Base-by-base conservation (phyloP, 2,329 filamentous ascomycete genomes). In the Orbilia oligospora region DNA sequence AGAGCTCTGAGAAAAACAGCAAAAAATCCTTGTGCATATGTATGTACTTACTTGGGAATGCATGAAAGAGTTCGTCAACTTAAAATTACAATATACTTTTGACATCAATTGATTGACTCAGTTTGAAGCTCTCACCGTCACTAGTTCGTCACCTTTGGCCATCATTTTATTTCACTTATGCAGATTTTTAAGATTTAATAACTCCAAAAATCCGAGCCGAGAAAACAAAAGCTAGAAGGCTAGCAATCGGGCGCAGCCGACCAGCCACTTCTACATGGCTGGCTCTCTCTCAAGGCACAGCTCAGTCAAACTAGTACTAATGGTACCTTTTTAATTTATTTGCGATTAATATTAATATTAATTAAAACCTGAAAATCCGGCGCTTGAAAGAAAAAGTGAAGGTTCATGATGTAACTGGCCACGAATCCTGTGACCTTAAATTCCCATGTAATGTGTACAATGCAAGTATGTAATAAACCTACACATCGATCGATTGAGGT, bases 121-220 rank as follows among this genome's bases (percentile, higher is more conserved):
- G 70, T 73, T 67, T 73, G 70, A 73, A 73, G 70, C 70, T 67
- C 70, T 73, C 70, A 72, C n/a, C 18, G 24, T 51, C 30, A 22
- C 24, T 22, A 38, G 8, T 48, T 58, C 27, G 5, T 10, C 14
- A 9, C 12, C n/a, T n/a, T n/a, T n/a, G n/a, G n/a, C n/a, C 12
- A 41, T 41, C 38, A n/a, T 41, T 16, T 41, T 41, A 41, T 41
- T 41, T 41, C 5, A 30, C 12, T 41, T 14, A 41, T 41, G 12
- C 38, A 10, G 5, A 38, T 38, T n/a, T n/a, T n/a, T 38, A 38
- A 30, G 27, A 3, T 30, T 30, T 3, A 30, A 41, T 41, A 41
- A 41, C 38, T 14, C 6, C 9, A 41, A 41, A 30, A 30, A 30
- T 3, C 27, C 27, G 38, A 9, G 33, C 38, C 12, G 12, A 41